Evolutionary conservation across 345 rosid species (phyloP), one percentile per base, ranked within the genome.

Genomic region (Aquilaria sinensis): DNA sequence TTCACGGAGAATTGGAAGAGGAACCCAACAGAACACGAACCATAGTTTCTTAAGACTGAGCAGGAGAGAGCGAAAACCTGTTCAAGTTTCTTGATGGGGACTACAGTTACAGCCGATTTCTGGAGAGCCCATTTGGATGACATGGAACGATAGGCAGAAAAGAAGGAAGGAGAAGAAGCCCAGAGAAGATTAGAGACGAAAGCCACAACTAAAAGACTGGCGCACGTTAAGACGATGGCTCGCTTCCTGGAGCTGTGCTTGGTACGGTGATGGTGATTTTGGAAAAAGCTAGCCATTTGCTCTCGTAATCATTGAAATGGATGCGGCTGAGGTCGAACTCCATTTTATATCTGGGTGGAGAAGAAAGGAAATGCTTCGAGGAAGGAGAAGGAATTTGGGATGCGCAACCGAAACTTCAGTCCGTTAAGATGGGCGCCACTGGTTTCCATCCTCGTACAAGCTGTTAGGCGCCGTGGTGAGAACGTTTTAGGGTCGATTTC

Each of bases 391-490:
- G 45, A 45, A 57, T 9, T 52, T 64, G 33, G 54, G 23, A 23
- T 23, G 12, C 60, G 32, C n/a, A 55, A 65, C 47, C 63, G 69
- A 46, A 34, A 33, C 31, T 41, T 57, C 12, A 47, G 53, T 56
- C 52, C 23, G 68, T 68, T 53, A 2, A 61, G 66, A 60, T 77
- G 82, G 80, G 84, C 90, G 93, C 93, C 84, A 75, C 64, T 67
- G 81, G 87, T 84, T 81, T 81, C 57, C 10, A 10, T 15, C 12
- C 15, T 16, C 29, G 14, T 62, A 23, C 23, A 23, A 23, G 23
- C 23, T 23, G 23, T 23, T 23, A 23, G 23, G 1, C 23, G 23
- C 23, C 1, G 23, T 23, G 23, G 23, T 23, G 23, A 16, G 0
- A 16, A 23, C 23, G 23, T 23, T 23, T 23, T 23, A 23, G 0